A percentile compares a stretch with the other conserved stretches of the same genome.
Conservation (phyloP, 2,329 filamentous ascomycete species). For the Diaporthe capsici region DNA sequence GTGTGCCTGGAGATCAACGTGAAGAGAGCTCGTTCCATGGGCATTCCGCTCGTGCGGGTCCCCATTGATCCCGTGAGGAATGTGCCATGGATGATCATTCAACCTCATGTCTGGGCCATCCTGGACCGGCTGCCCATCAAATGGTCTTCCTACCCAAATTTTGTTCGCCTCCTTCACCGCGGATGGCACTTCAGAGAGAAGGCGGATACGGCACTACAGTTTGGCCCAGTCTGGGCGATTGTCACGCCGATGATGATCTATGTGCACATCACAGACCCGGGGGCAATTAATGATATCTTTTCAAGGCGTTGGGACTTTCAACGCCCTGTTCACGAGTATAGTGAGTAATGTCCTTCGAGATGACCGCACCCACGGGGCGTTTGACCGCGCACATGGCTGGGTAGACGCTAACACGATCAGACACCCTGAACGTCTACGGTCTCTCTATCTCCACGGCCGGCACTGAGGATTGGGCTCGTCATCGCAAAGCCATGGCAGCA, state of each 20-base stretch:
- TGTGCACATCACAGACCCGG: background rate
- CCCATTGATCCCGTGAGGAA: background rate
- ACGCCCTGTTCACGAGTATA: background rate
- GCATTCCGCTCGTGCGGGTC: background rate
- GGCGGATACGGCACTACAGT: background rate
- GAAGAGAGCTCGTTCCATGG: background rate
- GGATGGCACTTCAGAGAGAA: conserved; percentile 9
- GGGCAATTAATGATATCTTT: background rate
- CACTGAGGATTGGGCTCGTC: conserved; percentile 7
- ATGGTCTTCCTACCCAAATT: conserved; percentile 6
- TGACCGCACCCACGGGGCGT: background rate
- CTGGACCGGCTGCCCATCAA: background rate
- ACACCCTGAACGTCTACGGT: conserved; percentile 14
- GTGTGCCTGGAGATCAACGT: background rate
- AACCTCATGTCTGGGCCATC: background rate
- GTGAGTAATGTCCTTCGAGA: background rate
- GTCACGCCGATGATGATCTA: background rate
- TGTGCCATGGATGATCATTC: background rate
- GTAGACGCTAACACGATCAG: background rate
- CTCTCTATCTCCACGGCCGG: conserved; percentile 4
- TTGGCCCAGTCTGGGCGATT: conserved; percentile 5
- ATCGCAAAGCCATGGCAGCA: conserved; percentile 11
- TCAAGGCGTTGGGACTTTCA: conserved; percentile 4
- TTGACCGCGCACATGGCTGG: background rate
- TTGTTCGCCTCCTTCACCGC: background rate